Conservation (phyloP, 805 yeast genomes). For the Kuraishia molischiana region DNA sequence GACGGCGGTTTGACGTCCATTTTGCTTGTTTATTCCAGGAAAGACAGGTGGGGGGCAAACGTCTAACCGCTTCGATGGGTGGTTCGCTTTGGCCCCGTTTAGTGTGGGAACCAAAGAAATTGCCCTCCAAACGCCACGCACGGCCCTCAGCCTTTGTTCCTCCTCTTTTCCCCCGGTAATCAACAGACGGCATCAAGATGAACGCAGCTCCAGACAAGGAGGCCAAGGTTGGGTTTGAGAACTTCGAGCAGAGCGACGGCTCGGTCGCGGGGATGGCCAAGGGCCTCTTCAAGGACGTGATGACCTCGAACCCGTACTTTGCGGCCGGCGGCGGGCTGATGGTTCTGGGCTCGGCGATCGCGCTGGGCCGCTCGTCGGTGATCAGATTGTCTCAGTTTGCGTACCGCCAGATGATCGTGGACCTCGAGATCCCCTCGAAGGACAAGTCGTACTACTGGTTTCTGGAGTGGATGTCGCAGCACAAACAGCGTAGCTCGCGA, state of each 20-base stretch:
- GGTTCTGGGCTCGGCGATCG: conserved; percentile 87
- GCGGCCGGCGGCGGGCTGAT: conserved; percentile 98
- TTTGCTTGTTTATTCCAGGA: no score
- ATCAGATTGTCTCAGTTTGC: conserved; percentile 54
- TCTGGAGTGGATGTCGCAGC: conserved; percentile 88
- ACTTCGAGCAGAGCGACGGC: conserved; percentile 24
- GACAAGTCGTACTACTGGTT: conserved; percentile 95
- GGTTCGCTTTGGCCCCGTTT: no score
- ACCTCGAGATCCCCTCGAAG: conserved; percentile 85
- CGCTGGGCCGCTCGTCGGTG: conserved; percentile 63
- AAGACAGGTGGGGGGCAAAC: no score
- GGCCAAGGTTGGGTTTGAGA: not conserved
- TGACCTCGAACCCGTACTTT: conserved; percentile 81
- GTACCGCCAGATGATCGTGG: conserved; percentile 80
- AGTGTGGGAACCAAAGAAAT: no score
- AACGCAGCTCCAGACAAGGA: no score
- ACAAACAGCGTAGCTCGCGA: conserved; percentile 65
- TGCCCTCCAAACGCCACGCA: no score
- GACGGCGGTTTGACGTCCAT: no score
- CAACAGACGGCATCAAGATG: no score
- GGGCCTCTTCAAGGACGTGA: conserved; percentile 38
- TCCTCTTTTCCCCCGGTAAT: no score
- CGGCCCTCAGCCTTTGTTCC: no score
- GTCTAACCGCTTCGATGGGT: no score
- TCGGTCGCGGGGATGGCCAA: conserved; percentile 21